phyloP scores from a whole-genome alignment of 2,329 filamentous ascomycete species.

The Pseudogymnoascus sp. region DNA sequence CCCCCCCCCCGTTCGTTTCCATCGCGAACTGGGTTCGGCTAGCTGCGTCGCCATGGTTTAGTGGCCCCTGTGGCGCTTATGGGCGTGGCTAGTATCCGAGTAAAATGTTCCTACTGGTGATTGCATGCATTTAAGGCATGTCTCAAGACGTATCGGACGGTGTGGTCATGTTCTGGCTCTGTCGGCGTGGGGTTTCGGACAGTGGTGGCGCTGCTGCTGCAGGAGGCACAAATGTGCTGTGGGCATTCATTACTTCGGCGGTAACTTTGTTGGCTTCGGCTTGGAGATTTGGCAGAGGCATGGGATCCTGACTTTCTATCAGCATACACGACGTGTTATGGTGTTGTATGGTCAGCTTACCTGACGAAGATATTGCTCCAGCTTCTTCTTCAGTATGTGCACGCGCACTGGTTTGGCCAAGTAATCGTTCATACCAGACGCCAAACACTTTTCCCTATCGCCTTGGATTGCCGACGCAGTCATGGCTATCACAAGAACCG shows the following conservation, averaged over 20 bases:
- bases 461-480: constrained; percentile 91
- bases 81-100: not conserved
- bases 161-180: not conserved
- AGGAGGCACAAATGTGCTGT: constrained; percentile 13
- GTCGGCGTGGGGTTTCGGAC: not conserved
- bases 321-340: not conserved
- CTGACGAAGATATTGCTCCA: constrained; percentile 55
- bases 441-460: constrained; percentile 90
- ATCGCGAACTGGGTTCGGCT: not conserved
- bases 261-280: constrained; percentile 22
- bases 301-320: constrained; percentile 14
- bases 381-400: constrained; percentile 75
- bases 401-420: constrained; percentile 91
- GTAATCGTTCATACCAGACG: constrained; percentile 96
- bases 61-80: not conserved
- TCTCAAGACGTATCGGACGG: not conserved
- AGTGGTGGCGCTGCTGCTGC: constrained; percentile 12
- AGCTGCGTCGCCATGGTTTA: not conserved
- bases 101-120: not conserved
- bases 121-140: not conserved
- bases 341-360: constrained; percentile 14
- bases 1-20: not conserved
- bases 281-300: constrained; percentile 21
- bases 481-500: constrained; percentile 93
- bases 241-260: constrained; percentile 18